Evolutionary conservation across 495 filamentous ascomycete species (phyloP).

Genomic region (Pseudomonodictys pantanalensis): DNA sequence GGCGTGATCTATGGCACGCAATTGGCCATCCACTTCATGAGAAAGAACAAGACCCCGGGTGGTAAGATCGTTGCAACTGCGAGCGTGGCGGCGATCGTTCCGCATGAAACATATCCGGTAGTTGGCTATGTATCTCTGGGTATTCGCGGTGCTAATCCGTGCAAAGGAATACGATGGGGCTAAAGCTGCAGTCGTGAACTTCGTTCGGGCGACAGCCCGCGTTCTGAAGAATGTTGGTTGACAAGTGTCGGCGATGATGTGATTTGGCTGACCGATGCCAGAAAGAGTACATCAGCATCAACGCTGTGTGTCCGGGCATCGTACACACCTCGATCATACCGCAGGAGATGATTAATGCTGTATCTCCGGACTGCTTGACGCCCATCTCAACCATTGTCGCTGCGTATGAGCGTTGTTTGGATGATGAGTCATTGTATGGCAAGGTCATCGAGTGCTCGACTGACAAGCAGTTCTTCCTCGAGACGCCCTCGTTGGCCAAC

Average conservation of each 20-base stretch:
- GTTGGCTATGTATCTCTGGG: too few species aligned
- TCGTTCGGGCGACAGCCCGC: slow-evolving; percentile 37
- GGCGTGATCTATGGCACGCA: slow-evolving; percentile 45
- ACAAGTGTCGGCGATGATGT: background rate
- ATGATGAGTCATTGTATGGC: slow-evolving; percentile 34
- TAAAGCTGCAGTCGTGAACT: slow-evolving; percentile 45
- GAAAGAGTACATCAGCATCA: slow-evolving; percentile 44
- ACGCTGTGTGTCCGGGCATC: slow-evolving; percentile 39
- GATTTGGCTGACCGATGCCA: slow-evolving; percentile 19
- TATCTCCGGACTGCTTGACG: slow-evolving; percentile 40
- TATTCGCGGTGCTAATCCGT: too few species aligned
- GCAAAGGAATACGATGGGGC: slow-evolving; percentile 46
- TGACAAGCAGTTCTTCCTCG: slow-evolving; percentile 37
- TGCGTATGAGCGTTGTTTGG: slow-evolving; percentile 39
- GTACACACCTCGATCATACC: slow-evolving; percentile 44
- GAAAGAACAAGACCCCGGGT: slow-evolving; percentile 41
- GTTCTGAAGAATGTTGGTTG: slow-evolving; percentile 38
- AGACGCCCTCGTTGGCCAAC: slow-evolving; percentile 37
- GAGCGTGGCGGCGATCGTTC: slow-evolving; percentile 40
- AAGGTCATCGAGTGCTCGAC: slow-evolving; percentile 42
- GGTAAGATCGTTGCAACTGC: slow-evolving; percentile 43
- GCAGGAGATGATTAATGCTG: slow-evolving; percentile 40
- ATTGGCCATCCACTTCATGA: slow-evolving; percentile 47
- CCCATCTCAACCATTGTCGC: slow-evolving; percentile 39
- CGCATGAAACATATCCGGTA: slow-evolving; percentile 41